These are phyloP conservation scores for Chaetomium tenue DNA, from an alignment of 495 filamentous ascomycete genomes.

Conservation along the genomic window DNA sequence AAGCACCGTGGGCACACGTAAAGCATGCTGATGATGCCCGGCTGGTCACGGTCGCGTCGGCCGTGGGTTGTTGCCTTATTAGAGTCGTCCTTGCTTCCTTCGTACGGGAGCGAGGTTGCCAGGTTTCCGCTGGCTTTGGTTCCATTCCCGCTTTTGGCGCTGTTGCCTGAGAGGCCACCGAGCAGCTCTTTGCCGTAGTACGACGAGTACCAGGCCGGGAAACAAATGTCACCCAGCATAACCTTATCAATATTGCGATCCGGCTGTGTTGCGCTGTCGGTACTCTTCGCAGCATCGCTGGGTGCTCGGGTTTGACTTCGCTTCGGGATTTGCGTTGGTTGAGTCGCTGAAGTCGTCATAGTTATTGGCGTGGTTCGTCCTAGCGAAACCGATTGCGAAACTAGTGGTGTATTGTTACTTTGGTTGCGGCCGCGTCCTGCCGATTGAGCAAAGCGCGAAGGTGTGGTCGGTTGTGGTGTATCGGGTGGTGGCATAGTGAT, in stretches of 20 bases:
- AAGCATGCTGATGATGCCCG: constrained; percentile 56
- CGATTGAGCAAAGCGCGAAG: background rate
- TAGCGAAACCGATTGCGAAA: constrained; percentile 29
- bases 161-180: constrained; percentile 33
- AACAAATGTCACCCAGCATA: constrained; percentile 68
- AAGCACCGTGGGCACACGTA: constrained; percentile 94
- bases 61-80: constrained; percentile 40
- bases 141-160: constrained; percentile 27
- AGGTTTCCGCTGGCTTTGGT: constrained; percentile 19
- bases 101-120: constrained; percentile 3
- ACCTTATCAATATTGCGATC: constrained; percentile 72
- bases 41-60: constrained; percentile 35
- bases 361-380: constrained; percentile 28
- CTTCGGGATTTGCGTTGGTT: constrained; percentile 21
- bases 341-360: constrained; percentile 28
- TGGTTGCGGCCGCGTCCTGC: constrained; percentile 1
- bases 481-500: background rate
- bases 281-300: background rate
- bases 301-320: constrained; percentile 26
- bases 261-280: constrained; percentile 19
- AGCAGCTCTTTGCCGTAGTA: constrained; percentile 79
- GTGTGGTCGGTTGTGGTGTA: background rate
- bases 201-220: constrained; percentile 73
- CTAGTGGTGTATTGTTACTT: constrained; percentile 12
- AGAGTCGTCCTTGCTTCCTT: constrained; percentile 27